Evolutionary conservation across 129 eudicot genomes (phyloP), one percentile per base, ranked within the genome.

Genomic region (Lactuca saligna): DNA sequence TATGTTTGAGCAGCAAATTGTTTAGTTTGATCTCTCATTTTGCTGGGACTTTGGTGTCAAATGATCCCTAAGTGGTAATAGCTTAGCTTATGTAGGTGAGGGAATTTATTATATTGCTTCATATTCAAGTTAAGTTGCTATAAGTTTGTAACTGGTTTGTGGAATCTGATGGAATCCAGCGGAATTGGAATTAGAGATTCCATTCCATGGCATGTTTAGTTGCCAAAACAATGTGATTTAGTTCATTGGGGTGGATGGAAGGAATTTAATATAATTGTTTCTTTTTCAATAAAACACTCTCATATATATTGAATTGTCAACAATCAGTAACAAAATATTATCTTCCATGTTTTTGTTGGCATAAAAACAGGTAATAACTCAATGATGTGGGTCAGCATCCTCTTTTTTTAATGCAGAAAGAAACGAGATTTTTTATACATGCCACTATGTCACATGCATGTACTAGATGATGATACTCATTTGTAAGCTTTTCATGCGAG

Each of bases 321-420:
- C n/a, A n/a, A n/a, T n/a, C n/a, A n/a, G n/a, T n/a, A n/a, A n/a
- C n/a, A n/a, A n/a, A n/a, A n/a, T n/a, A n/a, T n/a, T n/a, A n/a
- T n/a, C n/a, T 61, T 66, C 20, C 14, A 58, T 67, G 50, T 57
- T 31, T 70, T 10, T 46, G 46, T 49, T 46, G 70, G 60, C 57
- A 29, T 2, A 44, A 54, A 75, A 63, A 53, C 87, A 93, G 98
- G 98, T 64, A 97, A 93, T 81, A 86, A 87, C 75, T 93, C 98
- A 9, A 87, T 93, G 98, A 93, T 89, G 98, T 89, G 97, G 98
- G 98, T 93, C 98, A 89, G 98, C 94, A 86, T 86, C 91, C 83
- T 89, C 88, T 89, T 80, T 12, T n/a, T n/a, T n/a, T n/a, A n/a
- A n/a, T n/a, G n/a, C n/a, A n/a, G n/a, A n/a, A n/a, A n/a, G n/a